Base-by-base conservation (phyloP, 2,329 filamentous ascomycete genomes). In the Botrytis elliptica region DNA sequence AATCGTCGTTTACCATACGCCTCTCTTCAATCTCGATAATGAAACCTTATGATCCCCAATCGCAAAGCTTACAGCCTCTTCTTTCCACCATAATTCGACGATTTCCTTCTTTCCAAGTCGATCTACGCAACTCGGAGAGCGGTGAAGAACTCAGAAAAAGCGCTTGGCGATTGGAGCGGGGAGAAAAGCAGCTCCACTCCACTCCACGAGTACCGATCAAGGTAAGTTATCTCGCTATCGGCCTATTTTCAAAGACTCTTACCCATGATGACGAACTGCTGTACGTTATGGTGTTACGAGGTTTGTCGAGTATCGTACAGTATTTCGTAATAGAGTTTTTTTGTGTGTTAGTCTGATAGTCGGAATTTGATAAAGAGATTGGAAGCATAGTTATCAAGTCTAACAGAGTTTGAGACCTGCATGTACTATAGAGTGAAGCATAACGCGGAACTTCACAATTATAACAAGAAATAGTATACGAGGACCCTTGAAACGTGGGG, bases 101-200 rank as follows among this genome's bases (percentile, higher is more conserved):
- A 68, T 29, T 12, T 42, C n/a, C 42, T 33, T 40, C 65, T 38
- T 68, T 57, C 65, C 65, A 29, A 33, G 42, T 55, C n/a, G 65
- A 68, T 68, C 49, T 55, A 57, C 49, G 65, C 65, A 68, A 57
- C 36, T 33, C 49, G 25, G 65, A 55, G 65, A 68, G 65, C 65
- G 65, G 65, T 68, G 65, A 68, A 68, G 65, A 29, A 57, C 42
- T 6, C 16, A 55, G 25, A 68, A 68, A 57, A 57, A 42, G 38
- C 65, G 65, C 65, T 57, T 40, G 49, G 25, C 65, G 49, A 68
- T 68, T 68, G 65, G 65, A 68, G 65, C 36, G 65, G 25, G 65
- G 65, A 52, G 65, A 67, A 25, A 36, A 18, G 36, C 49, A 57
- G 46, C 65, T 57, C 65, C 65, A 68, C 65, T 57, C 65, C 46